phyloP scores from a whole-genome alignment of 108 stramenopile species.

The Aurantiochytrium sp. region DNA sequence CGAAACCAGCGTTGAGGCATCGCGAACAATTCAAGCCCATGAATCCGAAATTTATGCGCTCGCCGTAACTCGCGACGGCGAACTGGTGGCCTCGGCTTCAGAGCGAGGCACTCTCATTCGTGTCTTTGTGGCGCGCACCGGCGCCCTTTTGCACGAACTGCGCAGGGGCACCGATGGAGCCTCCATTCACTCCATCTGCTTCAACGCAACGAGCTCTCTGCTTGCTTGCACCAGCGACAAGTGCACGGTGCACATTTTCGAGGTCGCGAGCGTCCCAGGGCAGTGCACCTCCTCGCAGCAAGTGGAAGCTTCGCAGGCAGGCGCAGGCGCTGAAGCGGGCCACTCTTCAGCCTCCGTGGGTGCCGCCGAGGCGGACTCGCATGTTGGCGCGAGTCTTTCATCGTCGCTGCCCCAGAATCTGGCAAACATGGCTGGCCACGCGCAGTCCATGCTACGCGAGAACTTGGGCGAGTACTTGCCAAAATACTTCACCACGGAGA shows the following conservation, averaged over 20 bases:
- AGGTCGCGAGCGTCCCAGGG: neutral
- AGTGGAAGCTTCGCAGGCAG: neutral
- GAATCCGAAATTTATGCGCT: slow-evolving; percentile 74
- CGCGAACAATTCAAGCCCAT: slow-evolving; percentile 84
- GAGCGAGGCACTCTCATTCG: slow-evolving; percentile 89
- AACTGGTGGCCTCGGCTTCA: slow-evolving; percentile 75
- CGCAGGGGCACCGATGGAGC: slow-evolving; percentile 87
- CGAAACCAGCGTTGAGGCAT: slow-evolving; percentile 64
- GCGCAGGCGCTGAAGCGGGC: no score
- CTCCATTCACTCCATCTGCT: slow-evolving; percentile 74
- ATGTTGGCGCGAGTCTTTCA: neutral
- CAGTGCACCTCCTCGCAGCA: neutral
- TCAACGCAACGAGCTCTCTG: slow-evolving; percentile 69
- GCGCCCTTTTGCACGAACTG: slow-evolving; percentile 69
- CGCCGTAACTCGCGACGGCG: slow-evolving; percentile 75
- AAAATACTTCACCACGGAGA: slow-evolving; percentile 35
- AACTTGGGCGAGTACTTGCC: neutral
- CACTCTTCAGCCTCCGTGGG: no score
- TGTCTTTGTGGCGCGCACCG: slow-evolving; percentile 54
- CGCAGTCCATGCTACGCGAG: neutral
- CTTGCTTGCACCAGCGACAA: slow-evolving; percentile 86
- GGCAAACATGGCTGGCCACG: neutral
- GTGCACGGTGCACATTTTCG: slow-evolving; percentile 89
- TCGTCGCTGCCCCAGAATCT: neutral
- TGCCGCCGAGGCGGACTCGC: no score